These are phyloP conservation scores for Earliella scabrosa DNA, from an alignment of 1,284 basidiomycete species.

Conservation along the genomic window DNA sequence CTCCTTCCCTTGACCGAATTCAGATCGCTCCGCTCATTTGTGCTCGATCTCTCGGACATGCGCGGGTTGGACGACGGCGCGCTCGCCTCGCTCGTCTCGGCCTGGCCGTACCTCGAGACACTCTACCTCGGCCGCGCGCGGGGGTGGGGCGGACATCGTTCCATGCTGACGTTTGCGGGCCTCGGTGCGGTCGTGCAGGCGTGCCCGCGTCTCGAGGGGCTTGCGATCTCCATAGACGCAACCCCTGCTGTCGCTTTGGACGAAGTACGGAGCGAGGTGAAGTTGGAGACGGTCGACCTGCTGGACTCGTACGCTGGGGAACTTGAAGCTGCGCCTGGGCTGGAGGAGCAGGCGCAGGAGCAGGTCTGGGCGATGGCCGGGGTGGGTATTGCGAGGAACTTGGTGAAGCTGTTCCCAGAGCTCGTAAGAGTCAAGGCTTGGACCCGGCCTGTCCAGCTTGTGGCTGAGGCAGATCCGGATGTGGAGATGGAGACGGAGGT, in stretches of 20 bases:
- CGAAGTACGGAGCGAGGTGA: background rate
- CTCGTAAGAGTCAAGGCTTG: background rate
- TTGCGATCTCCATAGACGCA: slow-evolving; percentile 10
- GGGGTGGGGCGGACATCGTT: background rate
- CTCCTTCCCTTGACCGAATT: slow-evolving; percentile 5
- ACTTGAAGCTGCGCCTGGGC: too few species aligned
- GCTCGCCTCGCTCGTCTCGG: background rate
- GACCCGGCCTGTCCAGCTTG: background rate
- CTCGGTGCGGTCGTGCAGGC: slow-evolving; percentile 4
- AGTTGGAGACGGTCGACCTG: slow-evolving; percentile 6
- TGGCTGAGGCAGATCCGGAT: background rate
- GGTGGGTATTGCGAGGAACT: background rate
- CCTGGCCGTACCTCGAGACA: slow-evolving; percentile 5
- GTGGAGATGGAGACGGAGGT: background rate
- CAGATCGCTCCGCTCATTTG: background rate
- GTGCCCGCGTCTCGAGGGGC: slow-evolving; percentile 1
- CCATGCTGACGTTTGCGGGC: slow-evolving; percentile 8
- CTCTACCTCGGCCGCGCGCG: slow-evolving; percentile 3
- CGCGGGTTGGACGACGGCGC: slow-evolving; percentile 2
- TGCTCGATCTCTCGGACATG: slow-evolving; percentile 5
- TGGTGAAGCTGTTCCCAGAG: slow-evolving; percentile 10
- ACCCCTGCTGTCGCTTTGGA: background rate
- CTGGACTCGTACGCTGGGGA: slow-evolving; percentile 7
- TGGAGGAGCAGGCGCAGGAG: background rate
- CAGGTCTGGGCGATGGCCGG: background rate